Percentiles rank a stretch among this genome's conserved stretches.
Conservation (phyloP, 1,139 yeast genomes). For the Zygosaccharomyces sapae region DNA sequence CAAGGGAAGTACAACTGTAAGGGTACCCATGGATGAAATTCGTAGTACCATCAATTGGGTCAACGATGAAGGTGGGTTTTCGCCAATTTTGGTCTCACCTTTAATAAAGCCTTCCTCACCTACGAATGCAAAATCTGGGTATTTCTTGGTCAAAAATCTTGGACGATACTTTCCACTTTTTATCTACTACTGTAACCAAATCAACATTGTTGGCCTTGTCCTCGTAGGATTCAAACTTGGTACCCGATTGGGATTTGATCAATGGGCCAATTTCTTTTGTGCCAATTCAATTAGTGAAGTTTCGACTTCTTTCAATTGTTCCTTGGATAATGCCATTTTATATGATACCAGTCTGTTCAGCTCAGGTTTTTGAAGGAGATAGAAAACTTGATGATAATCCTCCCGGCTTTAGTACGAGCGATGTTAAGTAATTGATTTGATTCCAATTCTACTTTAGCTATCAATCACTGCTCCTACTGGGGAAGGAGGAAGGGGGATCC, state of each 20-base stretch:
- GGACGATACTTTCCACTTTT: conserved; percentile 50
- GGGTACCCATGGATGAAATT: conserved; percentile 58
- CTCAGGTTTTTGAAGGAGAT: not conserved
- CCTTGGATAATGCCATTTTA: conserved; percentile 20
- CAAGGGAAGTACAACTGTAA: conserved; percentile 54
- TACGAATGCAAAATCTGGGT: conserved; percentile 48
- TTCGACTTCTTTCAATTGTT: conserved; percentile 29
- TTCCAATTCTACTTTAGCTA: not conserved
- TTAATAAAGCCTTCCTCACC: conserved; percentile 56
- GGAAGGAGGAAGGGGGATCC: not conserved
- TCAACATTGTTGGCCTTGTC: conserved; percentile 57
- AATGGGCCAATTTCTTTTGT: conserved; percentile 46
- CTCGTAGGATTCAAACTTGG: conserved; percentile 42
- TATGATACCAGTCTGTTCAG: not conserved
- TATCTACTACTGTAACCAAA: conserved; percentile 55
- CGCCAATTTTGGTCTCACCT: conserved; percentile 43
- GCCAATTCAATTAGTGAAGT: conserved; percentile 46
- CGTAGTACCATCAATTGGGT: conserved; percentile 62
- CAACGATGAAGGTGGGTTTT: conserved; percentile 59
- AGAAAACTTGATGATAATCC: not conserved
- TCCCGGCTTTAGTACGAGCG: not conserved
- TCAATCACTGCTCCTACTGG: not conserved
- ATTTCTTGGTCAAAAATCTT: conserved; percentile 37
- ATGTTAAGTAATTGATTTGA: not conserved
- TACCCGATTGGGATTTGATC: conserved; percentile 45